Evolutionary conservation across 495 filamentous ascomycete species (phyloP).

Genomic region (Neurospora intermedia): DNA sequence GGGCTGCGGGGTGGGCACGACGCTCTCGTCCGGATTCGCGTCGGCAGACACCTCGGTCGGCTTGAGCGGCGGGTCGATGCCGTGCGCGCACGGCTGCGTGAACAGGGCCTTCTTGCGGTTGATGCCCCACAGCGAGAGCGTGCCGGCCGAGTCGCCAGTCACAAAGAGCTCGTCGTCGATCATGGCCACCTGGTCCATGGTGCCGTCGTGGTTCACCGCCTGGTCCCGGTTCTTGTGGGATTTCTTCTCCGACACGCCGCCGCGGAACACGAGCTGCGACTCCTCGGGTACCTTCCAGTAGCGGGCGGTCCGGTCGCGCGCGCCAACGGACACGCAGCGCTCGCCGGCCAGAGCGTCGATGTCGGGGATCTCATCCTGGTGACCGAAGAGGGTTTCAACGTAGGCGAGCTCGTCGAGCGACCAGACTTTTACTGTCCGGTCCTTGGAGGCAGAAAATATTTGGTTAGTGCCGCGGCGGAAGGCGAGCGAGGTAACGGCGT

Average conservation of each 20-base stretch:
- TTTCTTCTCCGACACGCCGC: slow-evolving; percentile 54
- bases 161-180: slow-evolving; percentile 86
- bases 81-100: slow-evolving; percentile 70
- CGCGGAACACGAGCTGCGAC: slow-evolving; percentile 87
- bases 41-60: slow-evolving; percentile 63
- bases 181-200: slow-evolving; percentile 80
- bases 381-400: slow-evolving; percentile 90
- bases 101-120: slow-evolving; percentile 94
- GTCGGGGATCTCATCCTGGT: slow-evolving; percentile 81
- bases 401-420: slow-evolving; percentile 78
- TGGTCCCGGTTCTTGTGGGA: slow-evolving; percentile 27
- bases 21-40: slow-evolving; percentile 40
- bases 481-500: slow-evolving; percentile 68
- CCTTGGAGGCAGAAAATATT: slow-evolving; percentile 75
- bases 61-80: slow-evolving; percentile 56
- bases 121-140: slow-evolving; percentile 74
- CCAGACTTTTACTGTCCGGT: slow-evolving; percentile 66
- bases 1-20: slow-evolving; percentile 53
- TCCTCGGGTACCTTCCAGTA: slow-evolving; percentile 97
- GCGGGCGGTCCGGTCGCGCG: slow-evolving; percentile 82
- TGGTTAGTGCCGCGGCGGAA: slow-evolving; percentile 89
- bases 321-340: slow-evolving; percentile 78
- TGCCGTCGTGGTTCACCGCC: slow-evolving; percentile 56
- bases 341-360: slow-evolving; percentile 75
- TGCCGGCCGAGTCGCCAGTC: slow-evolving; percentile 85